A percentile compares a stretch with the other conserved stretches of the same genome.
Evolutionary conservation across 139 green algal genomes (phyloP).

Genomic region (Chlorella sp.): DNA sequence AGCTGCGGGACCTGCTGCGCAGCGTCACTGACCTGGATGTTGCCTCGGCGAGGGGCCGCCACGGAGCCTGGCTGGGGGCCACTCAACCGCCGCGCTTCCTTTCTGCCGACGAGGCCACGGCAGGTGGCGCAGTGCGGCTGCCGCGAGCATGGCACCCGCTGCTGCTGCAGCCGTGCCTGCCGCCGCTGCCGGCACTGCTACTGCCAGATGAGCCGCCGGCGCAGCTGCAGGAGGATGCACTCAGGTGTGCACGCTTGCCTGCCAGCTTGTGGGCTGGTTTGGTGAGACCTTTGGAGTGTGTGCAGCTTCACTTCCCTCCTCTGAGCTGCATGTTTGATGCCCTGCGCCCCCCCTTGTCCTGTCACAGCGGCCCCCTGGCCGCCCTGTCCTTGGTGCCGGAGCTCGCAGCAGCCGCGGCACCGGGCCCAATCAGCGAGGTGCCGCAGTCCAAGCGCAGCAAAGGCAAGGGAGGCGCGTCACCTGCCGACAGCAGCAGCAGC

Average conservation of each 20-base stretch:
- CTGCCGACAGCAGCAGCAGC: constrained; percentile 3
- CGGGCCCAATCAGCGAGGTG: neutral
- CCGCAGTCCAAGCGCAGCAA: constrained; percentile 10
- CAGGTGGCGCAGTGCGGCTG: constrained; percentile 4
- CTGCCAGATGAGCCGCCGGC: constrained; percentile 7
- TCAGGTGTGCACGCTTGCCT: neutral
- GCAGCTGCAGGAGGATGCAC: neutral
- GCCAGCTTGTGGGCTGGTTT: neutral
- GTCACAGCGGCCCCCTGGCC: neutral
- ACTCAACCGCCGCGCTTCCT: constrained; percentile 32
- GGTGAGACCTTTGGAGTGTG: no score
- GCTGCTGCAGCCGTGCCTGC: constrained; percentile 57
- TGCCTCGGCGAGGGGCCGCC: constrained; percentile 61
- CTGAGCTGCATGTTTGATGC: no score
- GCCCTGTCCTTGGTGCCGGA: constrained; percentile 27
- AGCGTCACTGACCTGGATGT: constrained; percentile 73
- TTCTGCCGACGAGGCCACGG: constrained; percentile 6
- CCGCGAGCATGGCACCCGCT: constrained; percentile 47
- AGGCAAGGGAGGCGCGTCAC: neutral
- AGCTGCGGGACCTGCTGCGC: constrained; percentile 50
- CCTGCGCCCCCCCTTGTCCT: neutral
- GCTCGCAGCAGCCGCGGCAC: constrained; percentile 15
- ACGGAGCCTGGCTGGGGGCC: constrained; percentile 70
- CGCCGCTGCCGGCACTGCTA: constrained; percentile 41
- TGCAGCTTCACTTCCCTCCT: neutral